Percentiles rank a stretch among this genome's conserved stretches.
phyloP scores from a whole-genome alignment of 2,329 filamentous ascomycete genomes.

The Curvularia hawaiiensis region DNA sequence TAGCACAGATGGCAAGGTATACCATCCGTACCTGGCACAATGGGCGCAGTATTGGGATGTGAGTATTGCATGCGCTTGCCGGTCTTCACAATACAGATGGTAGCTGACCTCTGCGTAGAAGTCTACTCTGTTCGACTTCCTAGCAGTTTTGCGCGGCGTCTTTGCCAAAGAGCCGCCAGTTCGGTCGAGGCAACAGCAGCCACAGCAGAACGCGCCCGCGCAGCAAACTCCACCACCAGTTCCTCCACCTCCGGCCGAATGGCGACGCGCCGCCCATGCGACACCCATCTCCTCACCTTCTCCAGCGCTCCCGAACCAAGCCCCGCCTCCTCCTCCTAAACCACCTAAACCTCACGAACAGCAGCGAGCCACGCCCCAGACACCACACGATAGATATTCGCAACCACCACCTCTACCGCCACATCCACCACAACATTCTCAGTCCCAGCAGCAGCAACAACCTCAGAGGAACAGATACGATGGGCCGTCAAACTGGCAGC shows the following conservation, averaged over 20 bases:
- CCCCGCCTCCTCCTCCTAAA: slow-evolving; percentile 52
- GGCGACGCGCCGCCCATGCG: slow-evolving; percentile 40
- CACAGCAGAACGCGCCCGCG: slow-evolving; percentile 45
- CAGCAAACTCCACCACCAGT: slow-evolving; percentile 50
- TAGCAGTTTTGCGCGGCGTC: slow-evolving; percentile 80
- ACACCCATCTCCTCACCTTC: slow-evolving; percentile 44
- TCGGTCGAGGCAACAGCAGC: slow-evolving; percentile 65
- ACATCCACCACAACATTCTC: slow-evolving; percentile 36
- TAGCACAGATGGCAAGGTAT: slow-evolving; percentile 88
- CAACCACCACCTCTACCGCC: slow-evolving; percentile 44
- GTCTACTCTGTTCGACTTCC: slow-evolving; percentile 81
- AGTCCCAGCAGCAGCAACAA: slow-evolving; percentile 22
- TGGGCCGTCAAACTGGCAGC: slow-evolving; percentile 25
- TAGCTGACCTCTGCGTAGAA: slow-evolving; percentile 58
- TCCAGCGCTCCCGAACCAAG: slow-evolving; percentile 33
- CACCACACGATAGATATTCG: slow-evolving; percentile 35
- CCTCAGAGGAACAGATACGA: slow-evolving; percentile 27
- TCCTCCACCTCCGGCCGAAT: slow-evolving; percentile 73
- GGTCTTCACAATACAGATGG: background rate
- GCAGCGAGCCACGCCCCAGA: slow-evolving; percentile 28
- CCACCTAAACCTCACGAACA: slow-evolving; percentile 52
- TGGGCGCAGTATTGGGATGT: slow-evolving; percentile 94
- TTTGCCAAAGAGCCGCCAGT: slow-evolving; percentile 96
- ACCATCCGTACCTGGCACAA: slow-evolving; percentile 91
- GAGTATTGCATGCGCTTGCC: slow-evolving; percentile 49